A percentile compares a stretch with the other conserved stretches of the same genome.
Conservation (phyloP, 2,329 filamentous ascomycete genomes). For the Achaetomium macrosporum region DNA sequence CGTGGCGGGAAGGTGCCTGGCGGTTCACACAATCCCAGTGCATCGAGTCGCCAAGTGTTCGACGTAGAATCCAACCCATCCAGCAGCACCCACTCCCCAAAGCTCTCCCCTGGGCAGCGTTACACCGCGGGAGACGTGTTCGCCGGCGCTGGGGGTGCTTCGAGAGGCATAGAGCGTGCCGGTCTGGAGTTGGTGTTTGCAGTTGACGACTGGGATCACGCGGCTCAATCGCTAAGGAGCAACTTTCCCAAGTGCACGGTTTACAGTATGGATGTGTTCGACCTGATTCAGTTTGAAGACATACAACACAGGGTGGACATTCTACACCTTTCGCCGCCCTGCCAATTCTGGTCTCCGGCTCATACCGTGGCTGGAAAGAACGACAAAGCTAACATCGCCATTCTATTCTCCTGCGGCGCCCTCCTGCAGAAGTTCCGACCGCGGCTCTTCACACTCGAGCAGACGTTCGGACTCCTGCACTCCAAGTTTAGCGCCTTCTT, state of each 20-base stretch:
- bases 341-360: conserved; percentile 67
- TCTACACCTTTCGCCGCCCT: conserved; percentile 70
- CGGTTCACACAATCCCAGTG: conserved; percentile 34
- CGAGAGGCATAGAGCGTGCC: conserved; percentile 52
- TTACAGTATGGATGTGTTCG: conserved; percentile 40
- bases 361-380: conserved; percentile 55
- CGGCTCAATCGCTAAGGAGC: conserved; percentile 49
- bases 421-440: conserved; percentile 56
- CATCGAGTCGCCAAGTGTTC: conserved; percentile 14
- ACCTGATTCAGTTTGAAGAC: conserved; percentile 39
- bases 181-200: conserved; percentile 56
- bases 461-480: conserved; percentile 63
- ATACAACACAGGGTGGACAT: conserved; percentile 51
- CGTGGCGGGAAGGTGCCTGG: conserved; percentile 35
- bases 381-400: conserved; percentile 63
- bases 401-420: conserved; percentile 46
- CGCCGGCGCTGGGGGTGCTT: conserved; percentile 66
- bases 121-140: conserved; percentile 70
- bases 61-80: conserved; percentile 23
- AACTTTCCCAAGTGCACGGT: conserved; percentile 54
- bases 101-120: conserved; percentile 33
- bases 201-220: conserved; percentile 56
- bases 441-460: conserved; percentile 69
- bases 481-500: conserved; percentile 51
- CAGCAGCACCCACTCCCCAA: background rate